These are phyloP conservation scores for Phytopythium oedochilum DNA, from an alignment of 352 stramenopile genomes.

Conservation along the genomic window DNA sequence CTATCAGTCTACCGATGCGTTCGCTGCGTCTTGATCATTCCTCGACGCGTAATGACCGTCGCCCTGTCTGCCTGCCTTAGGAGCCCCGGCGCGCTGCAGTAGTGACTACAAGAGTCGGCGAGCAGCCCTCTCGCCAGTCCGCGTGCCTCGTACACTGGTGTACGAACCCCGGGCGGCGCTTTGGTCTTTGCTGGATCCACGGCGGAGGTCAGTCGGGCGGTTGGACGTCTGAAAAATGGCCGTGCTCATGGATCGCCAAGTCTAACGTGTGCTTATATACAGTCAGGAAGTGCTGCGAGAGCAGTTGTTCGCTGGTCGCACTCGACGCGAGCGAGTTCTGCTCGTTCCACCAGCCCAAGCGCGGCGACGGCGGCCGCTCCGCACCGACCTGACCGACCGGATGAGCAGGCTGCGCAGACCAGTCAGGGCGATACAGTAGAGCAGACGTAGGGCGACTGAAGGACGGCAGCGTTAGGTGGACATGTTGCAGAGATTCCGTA, in stretches of 20 bases:
- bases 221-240: background rate
- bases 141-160: slow-evolving; percentile 45
- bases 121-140: background rate
- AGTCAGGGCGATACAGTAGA: too few species aligned
- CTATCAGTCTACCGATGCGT: too few species aligned
- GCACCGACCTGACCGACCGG: background rate
- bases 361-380: background rate
- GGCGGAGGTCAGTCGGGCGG: slow-evolving; percentile 26
- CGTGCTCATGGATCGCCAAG: too few species aligned
- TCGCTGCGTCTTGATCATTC: too few species aligned
- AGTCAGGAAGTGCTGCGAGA: slow-evolving; percentile 45
- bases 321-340: slow-evolving; percentile 35
- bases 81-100: background rate
- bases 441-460: too few species aligned
- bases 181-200: slow-evolving; percentile 48
- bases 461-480: too few species aligned
- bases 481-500: too few species aligned
- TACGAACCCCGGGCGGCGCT: slow-evolving; percentile 26
- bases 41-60: too few species aligned
- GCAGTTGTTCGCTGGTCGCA: slow-evolving; percentile 20
- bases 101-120: background rate
- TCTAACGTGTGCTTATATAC: too few species aligned
- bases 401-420: too few species aligned
- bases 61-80: too few species aligned
- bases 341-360: slow-evolving; percentile 27